Conservation (phyloP, 2,329 filamentous ascomycete species). For the Diaporthe sp. region DNA sequence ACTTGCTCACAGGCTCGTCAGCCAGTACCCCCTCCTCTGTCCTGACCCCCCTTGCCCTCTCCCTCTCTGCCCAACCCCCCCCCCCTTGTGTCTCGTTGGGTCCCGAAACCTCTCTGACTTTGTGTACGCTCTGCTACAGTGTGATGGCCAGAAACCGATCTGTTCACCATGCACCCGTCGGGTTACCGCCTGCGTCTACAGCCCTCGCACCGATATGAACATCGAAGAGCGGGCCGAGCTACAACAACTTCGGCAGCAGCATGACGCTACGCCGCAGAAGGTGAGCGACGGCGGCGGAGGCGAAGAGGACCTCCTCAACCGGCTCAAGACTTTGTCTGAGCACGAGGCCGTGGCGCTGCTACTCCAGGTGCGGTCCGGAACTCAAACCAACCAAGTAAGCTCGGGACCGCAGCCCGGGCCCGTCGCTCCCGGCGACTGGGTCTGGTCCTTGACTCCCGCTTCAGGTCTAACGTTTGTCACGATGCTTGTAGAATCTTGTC, state of each 20-base stretch:
- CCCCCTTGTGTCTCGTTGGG: not conserved
- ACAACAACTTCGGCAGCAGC: constrained; percentile 11
- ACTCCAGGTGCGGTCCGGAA: not conserved
- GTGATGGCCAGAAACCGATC: constrained; percentile 26
- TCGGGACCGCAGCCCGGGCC: not conserved
- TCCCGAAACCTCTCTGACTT: not conserved
- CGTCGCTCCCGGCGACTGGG: not conserved
- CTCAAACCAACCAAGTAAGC: not conserved
- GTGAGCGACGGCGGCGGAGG: not conserved
- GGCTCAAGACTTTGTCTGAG: constrained; percentile 2
- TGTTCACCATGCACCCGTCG: constrained; percentile 31
- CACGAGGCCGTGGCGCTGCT: constrained; percentile 26
- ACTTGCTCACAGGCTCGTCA: not conserved
- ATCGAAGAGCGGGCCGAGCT: constrained; percentile 11
- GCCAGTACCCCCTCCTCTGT: not conserved
- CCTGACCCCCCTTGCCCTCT: not conserved
- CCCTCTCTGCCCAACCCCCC: not conserved
- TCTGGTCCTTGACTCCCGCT: not conserved
- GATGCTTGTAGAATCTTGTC: not conserved
- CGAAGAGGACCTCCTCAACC: not conserved
- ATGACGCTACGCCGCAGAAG: not conserved
- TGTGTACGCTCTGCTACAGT: not conserved
- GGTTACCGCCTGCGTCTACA: constrained; percentile 26
- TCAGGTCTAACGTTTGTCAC: not conserved
- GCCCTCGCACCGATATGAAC: not conserved